Base-by-base conservation (phyloP, 2,329 filamentous ascomycete genomes). In the Ramularia endophylla region DNA sequence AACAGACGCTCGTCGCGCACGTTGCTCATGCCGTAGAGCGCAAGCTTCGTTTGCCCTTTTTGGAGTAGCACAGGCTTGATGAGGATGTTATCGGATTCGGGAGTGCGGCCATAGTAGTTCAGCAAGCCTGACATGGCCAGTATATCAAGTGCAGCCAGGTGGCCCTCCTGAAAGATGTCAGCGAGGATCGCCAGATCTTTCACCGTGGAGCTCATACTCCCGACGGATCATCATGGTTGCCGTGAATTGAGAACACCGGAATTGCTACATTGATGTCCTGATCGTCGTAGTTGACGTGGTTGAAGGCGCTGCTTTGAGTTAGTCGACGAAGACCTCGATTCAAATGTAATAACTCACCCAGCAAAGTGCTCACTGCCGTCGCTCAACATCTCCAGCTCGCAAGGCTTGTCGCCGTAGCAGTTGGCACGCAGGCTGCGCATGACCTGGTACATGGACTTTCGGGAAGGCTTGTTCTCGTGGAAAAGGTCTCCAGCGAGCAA, bases 191-290 rank as follows among this genome's bases (percentile, higher is more conserved):
- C n/a, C 27, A 28, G n/a, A n/a, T n/a, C n/a, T n/a, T n/a, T n/a
- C n/a, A n/a, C n/a, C 25, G 9, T 8, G 29, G 38, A 61, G 28
- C 56, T 11, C 20, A 27, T 38, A 38, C 35, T 20, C 92, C 92
- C n/a, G 89, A 94, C 0, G 92, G 92, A 60, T 98, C 92, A 59
- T 98, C 92, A 61, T 98, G 92, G 58, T 98, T 98, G 33, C 92
- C 92, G 57, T 98, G 94, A 29, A 98, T 98, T 1, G 90, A 95
- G 61, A 98, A 98, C 19, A 98, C 88, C 0, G 92, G 92, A 41
- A 97, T 95, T 1, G 89, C 87, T 46, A 98, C 80, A 57, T 98
- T 98, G 65, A 98, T 95, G 56, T 98, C 87, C 17, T 87, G 80
- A 57, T 98, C 92, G 65, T 97, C 88, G 65, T 98, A 98, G 65